These are phyloP conservation scores for Piper longum DNA, from an alignment of 164 flowering plant genomes.

Conservation along the genomic window DNA sequence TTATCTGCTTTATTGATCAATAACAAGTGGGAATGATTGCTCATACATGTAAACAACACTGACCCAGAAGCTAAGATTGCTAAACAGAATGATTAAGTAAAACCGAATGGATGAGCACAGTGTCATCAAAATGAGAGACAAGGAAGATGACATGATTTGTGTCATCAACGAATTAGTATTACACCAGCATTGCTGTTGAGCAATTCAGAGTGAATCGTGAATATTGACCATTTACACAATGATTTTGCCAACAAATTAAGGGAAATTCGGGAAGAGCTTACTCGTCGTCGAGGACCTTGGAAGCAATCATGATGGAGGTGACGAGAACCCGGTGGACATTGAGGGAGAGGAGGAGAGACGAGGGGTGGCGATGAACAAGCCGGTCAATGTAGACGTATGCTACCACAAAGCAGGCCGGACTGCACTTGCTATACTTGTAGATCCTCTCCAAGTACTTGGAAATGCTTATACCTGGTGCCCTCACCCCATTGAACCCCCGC, in stretches of 20 bases:
- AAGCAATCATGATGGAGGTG: constrained; percentile 79
- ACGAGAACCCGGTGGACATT: constrained; percentile 81
- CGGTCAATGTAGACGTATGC: constrained; percentile 79
- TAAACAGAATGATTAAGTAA: too few species aligned
- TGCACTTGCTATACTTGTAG: constrained; percentile 71
- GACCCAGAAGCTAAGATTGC: too few species aligned
- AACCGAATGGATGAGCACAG: too few species aligned
- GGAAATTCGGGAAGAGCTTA: constrained; percentile 20
- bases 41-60: not conserved
- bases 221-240: too few species aligned
- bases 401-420: constrained; percentile 89
- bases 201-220: too few species aligned
- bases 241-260: not conserved
- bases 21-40: not conserved
- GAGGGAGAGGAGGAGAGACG: constrained; percentile 56
- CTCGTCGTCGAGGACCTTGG: constrained; percentile 91
- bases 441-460: constrained; percentile 76
- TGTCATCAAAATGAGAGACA: too few species aligned
- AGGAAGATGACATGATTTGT: too few species aligned
- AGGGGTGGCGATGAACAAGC: constrained; percentile 59
- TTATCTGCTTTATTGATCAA: not conserved
- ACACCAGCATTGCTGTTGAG: too few species aligned
- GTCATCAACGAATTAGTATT: too few species aligned
- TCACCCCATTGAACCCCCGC: constrained; percentile 61
- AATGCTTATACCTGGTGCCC: constrained; percentile 72